These are phyloP conservation scores for Clarireedia paspali DNA, from an alignment of 2,329 filamentous ascomycete genomes.

Conservation along the genomic window DNA sequence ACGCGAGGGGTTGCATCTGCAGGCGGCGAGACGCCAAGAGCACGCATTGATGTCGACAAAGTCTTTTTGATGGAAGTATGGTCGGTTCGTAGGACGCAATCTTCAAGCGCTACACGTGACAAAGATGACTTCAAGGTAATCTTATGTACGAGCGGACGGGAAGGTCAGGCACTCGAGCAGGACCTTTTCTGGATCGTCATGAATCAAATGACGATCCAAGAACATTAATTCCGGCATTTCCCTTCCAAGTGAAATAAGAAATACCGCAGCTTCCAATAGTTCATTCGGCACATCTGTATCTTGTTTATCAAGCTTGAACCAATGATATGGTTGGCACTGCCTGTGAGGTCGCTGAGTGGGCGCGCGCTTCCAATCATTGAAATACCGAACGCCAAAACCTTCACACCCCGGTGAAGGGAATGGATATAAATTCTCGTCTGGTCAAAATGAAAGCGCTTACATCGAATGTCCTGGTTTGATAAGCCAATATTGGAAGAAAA, in stretches of 20 bases:
- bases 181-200: not conserved
- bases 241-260: not conserved
- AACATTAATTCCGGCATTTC: not conserved
- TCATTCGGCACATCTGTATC: not conserved
- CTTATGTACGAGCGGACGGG: not conserved
- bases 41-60: not conserved
- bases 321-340: not conserved
- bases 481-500: not conserved
- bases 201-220: not conserved
- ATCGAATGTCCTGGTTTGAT: not conserved
- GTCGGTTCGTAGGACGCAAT: not conserved
- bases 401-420: not conserved
- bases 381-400: not conserved
- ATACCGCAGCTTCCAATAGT: not conserved
- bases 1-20: too few species aligned
- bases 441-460: not conserved
- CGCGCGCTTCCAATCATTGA: slow-evolving; percentile 5
- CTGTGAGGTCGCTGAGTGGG: not conserved
- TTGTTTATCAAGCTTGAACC: not conserved
- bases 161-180: not conserved
- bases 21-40: too few species aligned
- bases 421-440: not conserved
- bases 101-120: not conserved
- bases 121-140: not conserved
- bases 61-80: too few species aligned